Evolutionary conservation across 345 rosid genomes (phyloP).

Genomic region (Luvunga scandens): DNA sequence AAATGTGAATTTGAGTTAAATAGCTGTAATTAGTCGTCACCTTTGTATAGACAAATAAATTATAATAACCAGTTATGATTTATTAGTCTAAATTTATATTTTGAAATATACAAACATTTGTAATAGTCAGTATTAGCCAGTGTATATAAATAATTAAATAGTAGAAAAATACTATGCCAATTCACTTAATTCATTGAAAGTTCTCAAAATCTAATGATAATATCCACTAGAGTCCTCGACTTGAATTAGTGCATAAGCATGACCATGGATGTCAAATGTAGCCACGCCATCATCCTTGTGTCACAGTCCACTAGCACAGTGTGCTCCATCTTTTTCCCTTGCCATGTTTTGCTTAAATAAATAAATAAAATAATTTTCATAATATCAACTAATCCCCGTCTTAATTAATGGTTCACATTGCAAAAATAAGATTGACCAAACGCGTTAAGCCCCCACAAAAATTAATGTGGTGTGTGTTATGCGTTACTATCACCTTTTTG

Average conservation of each 20-base stretch:
- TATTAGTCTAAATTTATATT: too few relatives aligned
- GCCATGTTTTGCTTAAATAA: not conserved
- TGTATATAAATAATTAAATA: too few relatives aligned
- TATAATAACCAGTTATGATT: too few relatives aligned
- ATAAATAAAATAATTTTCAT: not conserved
- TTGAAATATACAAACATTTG: too few relatives aligned
- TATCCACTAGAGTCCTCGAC: conserved; percentile 20
- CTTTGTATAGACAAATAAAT: too few relatives aligned
- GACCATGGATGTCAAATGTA: not conserved
- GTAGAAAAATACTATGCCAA: not conserved
- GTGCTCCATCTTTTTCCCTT: conserved; percentile 25
- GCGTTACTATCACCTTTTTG: conserved; percentile 20
- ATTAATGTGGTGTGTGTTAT: not conserved
- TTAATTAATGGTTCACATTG: not conserved
- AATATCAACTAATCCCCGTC: not conserved
- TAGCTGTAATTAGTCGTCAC: too few relatives aligned
- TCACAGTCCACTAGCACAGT: conserved; percentile 37
- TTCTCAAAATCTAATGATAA: conserved; percentile 7
- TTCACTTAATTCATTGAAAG: conserved; percentile 10
- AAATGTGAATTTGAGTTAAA: too few relatives aligned
- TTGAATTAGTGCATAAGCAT: conserved; percentile 20
- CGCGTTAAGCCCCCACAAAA: not conserved
- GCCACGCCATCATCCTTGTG: conserved; percentile 22
- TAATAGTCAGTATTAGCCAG: too few relatives aligned
- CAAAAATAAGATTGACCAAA: not conserved